Conservation (phyloP, 1,284 basidiomycete species). For the Trichosporon faecale region DNA sequence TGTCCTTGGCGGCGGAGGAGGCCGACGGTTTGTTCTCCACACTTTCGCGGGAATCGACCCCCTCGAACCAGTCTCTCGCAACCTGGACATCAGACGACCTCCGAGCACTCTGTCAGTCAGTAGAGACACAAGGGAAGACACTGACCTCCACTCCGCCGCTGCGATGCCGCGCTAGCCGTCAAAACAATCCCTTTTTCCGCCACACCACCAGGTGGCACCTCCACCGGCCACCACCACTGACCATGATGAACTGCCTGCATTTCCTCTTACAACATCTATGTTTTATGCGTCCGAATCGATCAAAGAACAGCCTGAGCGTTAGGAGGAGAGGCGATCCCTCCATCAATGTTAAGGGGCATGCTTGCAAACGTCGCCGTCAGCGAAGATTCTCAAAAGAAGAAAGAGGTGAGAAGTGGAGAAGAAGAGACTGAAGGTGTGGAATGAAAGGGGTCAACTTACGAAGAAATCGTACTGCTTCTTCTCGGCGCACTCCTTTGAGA, state of each 20-base stretch:
- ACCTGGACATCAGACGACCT: no score
- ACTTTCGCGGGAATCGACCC: neutral
- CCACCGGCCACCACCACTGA: neutral
- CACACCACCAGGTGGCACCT: neutral
- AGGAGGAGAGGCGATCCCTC: conserved; percentile 53
- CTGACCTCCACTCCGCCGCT: no score
- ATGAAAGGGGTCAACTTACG: conserved; percentile 26
- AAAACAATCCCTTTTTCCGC: no score
- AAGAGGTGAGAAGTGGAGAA: no score
- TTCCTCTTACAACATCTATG: conserved; percentile 3
- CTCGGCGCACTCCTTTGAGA: conserved; percentile 43
- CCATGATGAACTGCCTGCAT: conserved; percentile 8
- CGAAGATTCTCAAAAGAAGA: neutral
- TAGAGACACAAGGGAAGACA: no score
- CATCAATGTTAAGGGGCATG: conserved; percentile 50
- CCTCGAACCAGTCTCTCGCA: no score
- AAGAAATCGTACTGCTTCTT: conserved; percentile 51
- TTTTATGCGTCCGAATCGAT: neutral
- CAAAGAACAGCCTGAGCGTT: conserved; percentile 52
- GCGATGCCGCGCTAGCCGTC: no score
- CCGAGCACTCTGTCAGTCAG: no score
- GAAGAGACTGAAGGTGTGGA: no score
- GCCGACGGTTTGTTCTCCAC: neutral
- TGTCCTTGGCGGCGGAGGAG: no score
- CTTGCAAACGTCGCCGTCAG: conserved; percentile 22